phyloP scores from a whole-genome alignment of 2,329 filamentous ascomycete species.

The Alternaria hordeiaustralica region DNA sequence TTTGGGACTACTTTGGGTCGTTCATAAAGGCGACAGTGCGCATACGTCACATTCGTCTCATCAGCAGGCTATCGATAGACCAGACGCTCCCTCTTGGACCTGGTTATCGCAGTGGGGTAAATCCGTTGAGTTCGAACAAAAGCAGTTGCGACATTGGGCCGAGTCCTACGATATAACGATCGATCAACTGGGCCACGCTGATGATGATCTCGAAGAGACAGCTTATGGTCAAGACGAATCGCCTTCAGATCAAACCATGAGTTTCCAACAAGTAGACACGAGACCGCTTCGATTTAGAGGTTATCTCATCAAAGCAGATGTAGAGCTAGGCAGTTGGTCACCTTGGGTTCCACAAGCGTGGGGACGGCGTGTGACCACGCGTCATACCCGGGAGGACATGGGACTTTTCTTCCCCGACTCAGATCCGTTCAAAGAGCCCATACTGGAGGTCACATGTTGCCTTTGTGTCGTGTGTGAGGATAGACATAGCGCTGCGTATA shows the following conservation, averaged over 20 bases:
- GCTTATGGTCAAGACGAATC: too few species aligned
- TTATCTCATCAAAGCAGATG: background rate
- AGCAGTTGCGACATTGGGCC: too few species aligned
- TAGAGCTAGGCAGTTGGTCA: background rate
- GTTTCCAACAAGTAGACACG: background rate
- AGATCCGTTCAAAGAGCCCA: background rate
- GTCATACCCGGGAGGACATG: background rate
- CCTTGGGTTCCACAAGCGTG: background rate
- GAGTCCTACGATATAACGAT: too few species aligned
- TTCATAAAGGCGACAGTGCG: too few species aligned
- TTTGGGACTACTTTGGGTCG: background rate
- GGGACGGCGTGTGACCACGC: background rate
- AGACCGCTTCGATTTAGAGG: background rate
- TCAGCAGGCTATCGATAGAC: too few species aligned
- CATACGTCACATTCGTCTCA: background rate
- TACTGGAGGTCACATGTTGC: background rate
- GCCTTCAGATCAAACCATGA: background rate
- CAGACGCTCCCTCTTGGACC: background rate
- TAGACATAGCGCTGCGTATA: too few species aligned
- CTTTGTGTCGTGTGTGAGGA: background rate
- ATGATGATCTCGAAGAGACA: too few species aligned
- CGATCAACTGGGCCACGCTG: too few species aligned
- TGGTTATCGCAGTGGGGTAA: background rate
- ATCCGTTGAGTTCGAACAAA: too few species aligned
- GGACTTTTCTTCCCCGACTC: background rate